phyloP scores from a whole-genome alignment of 768 basidiomycete species.

The Tubosaeta sp. region DNA sequence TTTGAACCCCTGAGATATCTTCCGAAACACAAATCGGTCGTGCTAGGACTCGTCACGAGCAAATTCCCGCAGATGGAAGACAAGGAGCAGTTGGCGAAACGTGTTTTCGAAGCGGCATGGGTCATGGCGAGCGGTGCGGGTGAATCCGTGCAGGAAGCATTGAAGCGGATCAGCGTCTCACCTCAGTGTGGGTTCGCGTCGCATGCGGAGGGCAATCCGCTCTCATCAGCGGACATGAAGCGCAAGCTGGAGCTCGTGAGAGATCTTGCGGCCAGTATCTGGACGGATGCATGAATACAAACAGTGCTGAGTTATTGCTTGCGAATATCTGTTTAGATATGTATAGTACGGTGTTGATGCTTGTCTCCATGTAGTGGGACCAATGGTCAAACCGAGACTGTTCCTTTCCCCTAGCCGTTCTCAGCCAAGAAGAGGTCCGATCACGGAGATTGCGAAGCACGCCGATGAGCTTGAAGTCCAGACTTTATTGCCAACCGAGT shows the following conservation, averaged over 20 bases:
- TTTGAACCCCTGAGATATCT: constrained; percentile 32
- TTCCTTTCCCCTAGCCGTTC: too few relatives aligned
- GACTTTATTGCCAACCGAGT: too few relatives aligned
- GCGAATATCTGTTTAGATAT: too few relatives aligned
- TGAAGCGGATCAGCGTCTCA: constrained; percentile 37
- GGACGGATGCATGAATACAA: constrained; percentile 17
- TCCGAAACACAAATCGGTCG: constrained; percentile 35
- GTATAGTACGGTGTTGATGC: too few relatives aligned
- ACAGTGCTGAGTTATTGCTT: too few relatives aligned
- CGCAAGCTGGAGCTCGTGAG: constrained; percentile 29
- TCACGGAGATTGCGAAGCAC: too few relatives aligned
- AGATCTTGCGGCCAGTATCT: constrained; percentile 36
- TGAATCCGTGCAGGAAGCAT: constrained; percentile 37
- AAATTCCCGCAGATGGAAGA: constrained; percentile 26
- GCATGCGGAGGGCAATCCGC: constrained; percentile 42
- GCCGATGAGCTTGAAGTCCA: too few relatives aligned
- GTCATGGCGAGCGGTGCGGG: constrained; percentile 37
- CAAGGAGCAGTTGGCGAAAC: constrained; percentile 32
- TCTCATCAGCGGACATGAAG: constrained; percentile 34
- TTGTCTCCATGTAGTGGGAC: too few relatives aligned
- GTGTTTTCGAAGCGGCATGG: constrained; percentile 41
- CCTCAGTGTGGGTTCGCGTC: constrained; percentile 50
- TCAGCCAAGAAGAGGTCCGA: too few relatives aligned
- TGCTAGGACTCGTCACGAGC: constrained; percentile 42
- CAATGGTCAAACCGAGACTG: too few relatives aligned